These are phyloP conservation scores for Aspergillus conjunctus DNA, from an alignment of 495 filamentous ascomycete genomes.

Conservation along the genomic window DNA sequence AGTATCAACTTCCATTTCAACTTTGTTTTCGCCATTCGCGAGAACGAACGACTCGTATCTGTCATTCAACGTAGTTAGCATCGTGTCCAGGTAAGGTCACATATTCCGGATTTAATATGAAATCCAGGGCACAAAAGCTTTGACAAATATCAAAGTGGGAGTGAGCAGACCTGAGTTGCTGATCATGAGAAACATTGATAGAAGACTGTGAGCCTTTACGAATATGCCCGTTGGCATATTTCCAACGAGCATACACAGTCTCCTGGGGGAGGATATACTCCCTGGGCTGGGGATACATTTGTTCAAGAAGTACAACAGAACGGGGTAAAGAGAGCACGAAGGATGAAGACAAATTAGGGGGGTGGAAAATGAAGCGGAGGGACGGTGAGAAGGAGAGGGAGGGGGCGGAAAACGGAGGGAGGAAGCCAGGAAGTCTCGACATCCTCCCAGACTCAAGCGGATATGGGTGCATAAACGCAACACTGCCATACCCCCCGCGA, in stretches of 20 bases:
- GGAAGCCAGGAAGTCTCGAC: not conserved
- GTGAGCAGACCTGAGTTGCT: slow-evolving; percentile 30
- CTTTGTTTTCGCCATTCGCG: slow-evolving; percentile 85
- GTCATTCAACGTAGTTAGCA: slow-evolving; percentile 21
- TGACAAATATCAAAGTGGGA: slow-evolving; percentile 4
- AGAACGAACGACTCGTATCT: slow-evolving; percentile 94
- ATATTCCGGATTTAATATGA: not conserved
- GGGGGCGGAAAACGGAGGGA: not conserved
- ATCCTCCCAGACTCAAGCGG: not conserved
- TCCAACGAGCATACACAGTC: slow-evolving; percentile 25
- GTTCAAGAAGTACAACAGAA: not conserved
- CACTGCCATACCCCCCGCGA: not conserved
- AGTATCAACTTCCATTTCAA: slow-evolving; percentile 80
- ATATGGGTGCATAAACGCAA: not conserved
- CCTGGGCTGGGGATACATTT: not conserved
- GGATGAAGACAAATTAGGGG: not conserved
- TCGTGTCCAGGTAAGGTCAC: slow-evolving; percentile 5
- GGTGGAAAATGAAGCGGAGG: not conserved
- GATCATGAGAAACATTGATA: slow-evolving; percentile 28
- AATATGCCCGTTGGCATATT: slow-evolving; percentile 11
- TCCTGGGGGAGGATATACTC: slow-evolving; percentile 23
- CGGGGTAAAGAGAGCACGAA: not conserved
- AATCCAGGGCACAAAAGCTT: slow-evolving; percentile 7
- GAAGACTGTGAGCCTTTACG: slow-evolving; percentile 27
- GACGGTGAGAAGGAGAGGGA: not conserved